Evolutionary conservation across 2,329 filamentous ascomycete species (phyloP), one percentile per base, ranked within the genome.

Genomic region (Botrytis fabae): DNA sequence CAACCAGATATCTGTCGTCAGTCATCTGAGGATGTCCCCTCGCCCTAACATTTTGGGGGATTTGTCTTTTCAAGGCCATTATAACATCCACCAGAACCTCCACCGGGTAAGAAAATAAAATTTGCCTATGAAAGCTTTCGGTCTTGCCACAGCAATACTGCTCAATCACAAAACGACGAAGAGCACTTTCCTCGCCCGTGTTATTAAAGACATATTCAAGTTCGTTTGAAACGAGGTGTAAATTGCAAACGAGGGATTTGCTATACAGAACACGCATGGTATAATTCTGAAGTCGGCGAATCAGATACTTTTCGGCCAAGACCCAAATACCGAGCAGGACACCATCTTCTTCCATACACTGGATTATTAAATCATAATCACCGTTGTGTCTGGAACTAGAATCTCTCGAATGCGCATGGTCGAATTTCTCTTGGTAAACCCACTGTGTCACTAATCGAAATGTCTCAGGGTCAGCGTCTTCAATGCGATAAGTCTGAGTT

Each of bases 311-410:
- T 9, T 71, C 72, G 4, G 66, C 72, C 16, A 73, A 22, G 2
- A 69, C n/a, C 72, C 69, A 71, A n/a, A 72, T 42, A 1, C 25
- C 1, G 0, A 62, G 32, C 46, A 65, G 38, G 8, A 40, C 4
- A 14, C 5, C 2, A 40, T 51, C 28, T 51, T 63, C 35, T 6
- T 1, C 0, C 0, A 20, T 25, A 32, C 60, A 71, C 25, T 18
- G 1, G 2, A 4, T 1, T 12, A 2, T 7, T 22, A 8, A 10
- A n/a, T 2, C 0, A 0, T 14, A 2, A 51, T 54, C 25, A 0
- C 14, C 48, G 25, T 12, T 0, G 14, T 25, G 32, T 18, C 1
- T 3, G 59, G 0, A 1, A 35, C 48, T 2, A 2, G 2, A 10
- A 1, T 48, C 66, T 44, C 28, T 10, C 14, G 57, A 46, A 38